A percentile compares a stretch with the other conserved stretches of the same genome.
phyloP scores from a whole-genome alignment of 2,329 filamentous ascomycete species.

The Phaeoacremonium minimum region DNA sequence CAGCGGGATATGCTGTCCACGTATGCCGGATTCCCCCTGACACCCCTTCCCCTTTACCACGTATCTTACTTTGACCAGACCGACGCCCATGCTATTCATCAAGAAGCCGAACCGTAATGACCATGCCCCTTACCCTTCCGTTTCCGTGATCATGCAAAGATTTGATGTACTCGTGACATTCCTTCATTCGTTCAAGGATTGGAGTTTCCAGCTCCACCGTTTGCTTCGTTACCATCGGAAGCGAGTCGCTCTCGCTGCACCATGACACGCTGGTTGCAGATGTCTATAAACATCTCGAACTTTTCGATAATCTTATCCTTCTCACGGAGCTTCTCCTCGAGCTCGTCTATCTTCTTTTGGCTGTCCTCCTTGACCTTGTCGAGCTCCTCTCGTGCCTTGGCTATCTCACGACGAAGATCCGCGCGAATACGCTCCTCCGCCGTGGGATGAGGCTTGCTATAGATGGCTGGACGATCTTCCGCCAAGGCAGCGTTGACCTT shows the following conservation, averaged over 20 bases:
- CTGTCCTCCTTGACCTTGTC: constrained; percentile 51
- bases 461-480: constrained; percentile 59
- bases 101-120: too few species aligned
- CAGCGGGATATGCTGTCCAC: too few species aligned
- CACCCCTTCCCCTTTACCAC: too few species aligned
- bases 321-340: constrained; percentile 57
- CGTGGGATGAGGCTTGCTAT: constrained; percentile 60
- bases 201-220: constrained; percentile 4
- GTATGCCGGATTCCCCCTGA: too few species aligned
- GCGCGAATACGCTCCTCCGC: constrained; percentile 61
- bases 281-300: constrained; percentile 68
- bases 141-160: too few species aligned
- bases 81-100: background rate
- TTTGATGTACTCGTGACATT: too few species aligned
- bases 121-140: too few species aligned
- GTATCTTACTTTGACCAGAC: too few species aligned
- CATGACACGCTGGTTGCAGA: constrained; percentile 64
- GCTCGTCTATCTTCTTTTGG: constrained; percentile 52
- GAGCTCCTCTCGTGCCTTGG: constrained; percentile 52
- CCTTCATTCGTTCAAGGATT: too few species aligned
- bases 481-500: constrained; percentile 57
- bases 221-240: constrained; percentile 19
- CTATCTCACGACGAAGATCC: constrained; percentile 56
- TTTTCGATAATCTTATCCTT: constrained; percentile 59
- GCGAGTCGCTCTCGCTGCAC: constrained; percentile 52